Evolutionary conservation across 768 basidiomycete genomes (phyloP).

Genomic region (Tephrocybe sp.): DNA sequence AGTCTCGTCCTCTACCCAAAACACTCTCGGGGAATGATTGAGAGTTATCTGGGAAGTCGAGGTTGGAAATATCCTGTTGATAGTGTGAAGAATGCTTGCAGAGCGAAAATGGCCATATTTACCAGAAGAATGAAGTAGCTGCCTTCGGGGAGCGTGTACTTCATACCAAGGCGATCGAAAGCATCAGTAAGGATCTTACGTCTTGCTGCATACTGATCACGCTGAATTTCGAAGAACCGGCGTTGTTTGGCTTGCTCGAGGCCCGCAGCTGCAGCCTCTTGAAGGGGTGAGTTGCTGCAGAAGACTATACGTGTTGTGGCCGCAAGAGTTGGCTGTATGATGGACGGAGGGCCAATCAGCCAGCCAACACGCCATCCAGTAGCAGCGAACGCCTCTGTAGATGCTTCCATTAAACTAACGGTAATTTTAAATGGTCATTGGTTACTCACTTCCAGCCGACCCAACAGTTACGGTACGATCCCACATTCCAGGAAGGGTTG

Average conservation of each 20-base stretch:
- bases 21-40: constrained; percentile 77
- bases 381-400: constrained; percentile 87
- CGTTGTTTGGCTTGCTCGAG: constrained; percentile 74
- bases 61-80: constrained; percentile 65
- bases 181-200: constrained; percentile 68
- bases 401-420: constrained; percentile 1
- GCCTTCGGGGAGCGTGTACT: constrained; percentile 87
- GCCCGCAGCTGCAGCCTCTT: constrained; percentile 91
- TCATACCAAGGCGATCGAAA: constrained; percentile 82
- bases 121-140: constrained; percentile 89
- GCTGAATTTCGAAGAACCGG: constrained; percentile 76
- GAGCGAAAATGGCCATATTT: constrained; percentile 16
- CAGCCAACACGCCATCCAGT: constrained; percentile 98
- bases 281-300: constrained; percentile 91
- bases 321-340: constrained; percentile 84
- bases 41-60: constrained; percentile 83
- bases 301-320: constrained; percentile 94
- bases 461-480: constrained; percentile 94
- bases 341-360: constrained; percentile 83
- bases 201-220: constrained; percentile 76
- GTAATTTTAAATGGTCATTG: background rate
- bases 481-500: constrained; percentile 97
- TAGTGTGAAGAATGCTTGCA: background rate
- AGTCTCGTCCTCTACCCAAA: constrained; percentile 81
- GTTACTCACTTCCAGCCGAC: constrained; percentile 84